phyloP scores from a whole-genome alignment of 108 stramenopile genomes.

The Cyclostephanos invisitatus region DNA sequence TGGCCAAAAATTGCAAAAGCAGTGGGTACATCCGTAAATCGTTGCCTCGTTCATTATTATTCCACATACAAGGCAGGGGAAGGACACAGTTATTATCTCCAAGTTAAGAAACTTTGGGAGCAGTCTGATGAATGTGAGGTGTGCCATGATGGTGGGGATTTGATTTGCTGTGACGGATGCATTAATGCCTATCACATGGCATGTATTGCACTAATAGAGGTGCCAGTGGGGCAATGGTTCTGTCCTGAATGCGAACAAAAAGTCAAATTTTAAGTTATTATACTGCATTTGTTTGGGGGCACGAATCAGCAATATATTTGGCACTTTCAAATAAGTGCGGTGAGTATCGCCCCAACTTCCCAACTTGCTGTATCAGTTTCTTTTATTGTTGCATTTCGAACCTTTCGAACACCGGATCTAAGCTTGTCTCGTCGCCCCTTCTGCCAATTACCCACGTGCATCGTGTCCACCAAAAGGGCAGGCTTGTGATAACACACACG shows the following conservation, averaged over 20 bases:
- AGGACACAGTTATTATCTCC: constrained; percentile 29
- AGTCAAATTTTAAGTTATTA: too few relatives aligned
- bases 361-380: too few relatives aligned
- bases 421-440: too few relatives aligned
- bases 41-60: constrained; percentile 67
- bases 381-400: too few relatives aligned
- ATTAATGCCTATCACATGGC: constrained; percentile 66
- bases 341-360: too few relatives aligned
- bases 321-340: too few relatives aligned
- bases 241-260: constrained; percentile 62
- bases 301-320: too few relatives aligned
- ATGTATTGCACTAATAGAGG: constrained; percentile 58
- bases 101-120: constrained; percentile 53
- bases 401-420: too few relatives aligned
- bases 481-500: too few relatives aligned
- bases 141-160: constrained; percentile 61
- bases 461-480: too few relatives aligned
- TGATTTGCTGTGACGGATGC: constrained; percentile 81
- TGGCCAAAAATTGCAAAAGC: constrained; percentile 54
- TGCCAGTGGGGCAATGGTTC: constrained; percentile 85
- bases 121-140: constrained; percentile 54
- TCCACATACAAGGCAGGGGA: constrained; percentile 48
- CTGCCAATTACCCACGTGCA: too few relatives aligned
- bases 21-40: constrained; percentile 46
- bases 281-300: too few relatives aligned